These are phyloP conservation scores for Diaporthe sp. DNA, from an alignment of 2,329 filamentous ascomycete species.

Conservation along the genomic window DNA sequence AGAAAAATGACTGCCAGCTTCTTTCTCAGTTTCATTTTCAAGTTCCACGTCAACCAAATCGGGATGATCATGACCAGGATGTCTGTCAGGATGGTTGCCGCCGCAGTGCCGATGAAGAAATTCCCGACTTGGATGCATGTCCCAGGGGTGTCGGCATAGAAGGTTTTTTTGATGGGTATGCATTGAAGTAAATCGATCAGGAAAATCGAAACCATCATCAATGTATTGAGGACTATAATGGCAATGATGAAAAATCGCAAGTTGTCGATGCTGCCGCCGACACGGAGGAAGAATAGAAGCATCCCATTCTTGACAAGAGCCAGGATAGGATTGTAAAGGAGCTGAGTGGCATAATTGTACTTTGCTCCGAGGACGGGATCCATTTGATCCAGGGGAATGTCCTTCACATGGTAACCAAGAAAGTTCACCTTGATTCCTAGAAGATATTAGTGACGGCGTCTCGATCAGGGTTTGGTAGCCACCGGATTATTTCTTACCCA, in stretches of 20 bases:
- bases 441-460: background rate
- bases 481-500: background rate
- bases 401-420: slow-evolving; percentile 30
- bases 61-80: slow-evolving; percentile 53
- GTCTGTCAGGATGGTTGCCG: slow-evolving; percentile 56
- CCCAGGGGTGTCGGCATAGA: slow-evolving; percentile 48
- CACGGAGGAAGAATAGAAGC: slow-evolving; percentile 58
- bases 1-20: slow-evolving; percentile 51
- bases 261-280: slow-evolving; percentile 52
- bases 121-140: slow-evolving; percentile 50
- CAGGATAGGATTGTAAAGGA: slow-evolving; percentile 60
- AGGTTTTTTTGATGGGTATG: slow-evolving; percentile 43
- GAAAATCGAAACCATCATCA: slow-evolving; percentile 48
- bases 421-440: slow-evolving; percentile 27
- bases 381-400: slow-evolving; percentile 39
- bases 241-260: slow-evolving; percentile 48
- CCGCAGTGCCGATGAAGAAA: slow-evolving; percentile 51
- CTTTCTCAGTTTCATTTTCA: slow-evolving; percentile 51
- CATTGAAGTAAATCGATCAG: slow-evolving; percentile 51
- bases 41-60: slow-evolving; percentile 50
- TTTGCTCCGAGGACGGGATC: slow-evolving; percentile 39
- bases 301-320: slow-evolving; percentile 60
- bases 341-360: slow-evolving; percentile 53
- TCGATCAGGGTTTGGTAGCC: background rate
- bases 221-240: slow-evolving; percentile 48